Evolutionary conservation across 2,329 filamentous ascomycete species (phyloP).

Genomic region (Passalora sequoiae): DNA sequence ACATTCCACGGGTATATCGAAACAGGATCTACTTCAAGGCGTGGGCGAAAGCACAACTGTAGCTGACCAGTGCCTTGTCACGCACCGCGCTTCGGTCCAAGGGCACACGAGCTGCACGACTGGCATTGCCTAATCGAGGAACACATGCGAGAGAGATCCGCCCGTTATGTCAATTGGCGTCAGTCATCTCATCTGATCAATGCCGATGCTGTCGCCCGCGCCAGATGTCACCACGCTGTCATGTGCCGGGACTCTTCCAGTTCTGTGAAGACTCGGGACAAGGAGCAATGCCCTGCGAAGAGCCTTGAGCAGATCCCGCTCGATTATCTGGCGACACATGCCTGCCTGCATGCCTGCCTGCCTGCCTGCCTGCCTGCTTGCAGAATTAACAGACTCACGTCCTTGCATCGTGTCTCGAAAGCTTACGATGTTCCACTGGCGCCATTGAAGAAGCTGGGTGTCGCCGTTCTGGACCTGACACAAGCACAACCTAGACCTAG

Average conservation of each 20-base stretch:
- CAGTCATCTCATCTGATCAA: no score
- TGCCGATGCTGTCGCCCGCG: no score
- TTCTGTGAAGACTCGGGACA: no score
- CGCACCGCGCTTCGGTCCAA: neutral
- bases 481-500: no score
- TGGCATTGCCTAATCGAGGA: neutral
- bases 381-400: neutral
- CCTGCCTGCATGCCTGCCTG: neutral
- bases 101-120: neutral
- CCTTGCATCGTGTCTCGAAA: conserved; percentile 3
- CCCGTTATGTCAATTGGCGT: neutral
- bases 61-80: conserved; percentile 3
- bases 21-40: conserved; percentile 14
- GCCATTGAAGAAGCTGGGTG: no score
- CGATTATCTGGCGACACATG: no score
- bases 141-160: neutral
- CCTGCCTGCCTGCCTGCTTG: neutral
- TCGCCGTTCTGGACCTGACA: no score
- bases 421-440: neutral
- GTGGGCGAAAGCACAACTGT: conserved; percentile 5
- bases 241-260: no score
- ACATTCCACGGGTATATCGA: conserved; percentile 15
- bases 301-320: no score
- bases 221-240: no score
- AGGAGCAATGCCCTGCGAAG: no score